Percentiles rank a stretch among this genome's conserved stretches.
These are phyloP conservation scores for Pestalotiopsis sp. DNA, from an alignment of 2,329 filamentous ascomycete species.

Conservation along the genomic window DNA sequence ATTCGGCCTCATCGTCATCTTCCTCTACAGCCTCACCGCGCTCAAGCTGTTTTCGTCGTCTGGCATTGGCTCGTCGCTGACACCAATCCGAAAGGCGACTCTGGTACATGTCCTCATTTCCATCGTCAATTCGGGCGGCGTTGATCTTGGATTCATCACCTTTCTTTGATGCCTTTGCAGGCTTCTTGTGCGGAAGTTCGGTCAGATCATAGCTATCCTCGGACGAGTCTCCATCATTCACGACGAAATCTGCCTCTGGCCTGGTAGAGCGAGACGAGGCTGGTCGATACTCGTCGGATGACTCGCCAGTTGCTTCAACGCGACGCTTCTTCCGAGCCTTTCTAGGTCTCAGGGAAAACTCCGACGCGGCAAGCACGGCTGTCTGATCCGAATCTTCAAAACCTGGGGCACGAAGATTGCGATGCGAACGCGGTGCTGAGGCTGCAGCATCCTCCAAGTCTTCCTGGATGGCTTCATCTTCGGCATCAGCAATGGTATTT, in stretches of 20 bases:
- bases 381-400: constrained; percentile 56
- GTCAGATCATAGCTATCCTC: constrained; percentile 42
- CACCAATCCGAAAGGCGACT: constrained; percentile 77
- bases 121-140: constrained; percentile 75
- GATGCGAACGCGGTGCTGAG: constrained; percentile 65
- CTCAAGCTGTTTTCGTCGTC: constrained; percentile 40
- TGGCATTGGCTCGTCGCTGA: constrained; percentile 60
- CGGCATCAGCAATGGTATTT: constrained; percentile 79
- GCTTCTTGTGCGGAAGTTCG: constrained; percentile 42
- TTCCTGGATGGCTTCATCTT: constrained; percentile 67
- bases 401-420: constrained; percentile 72
- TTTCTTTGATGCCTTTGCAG: constrained; percentile 39
- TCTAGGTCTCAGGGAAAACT: constrained; percentile 61
- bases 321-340: constrained; percentile 63
- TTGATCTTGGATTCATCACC: constrained; percentile 47
- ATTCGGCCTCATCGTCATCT: constrained; percentile 60
- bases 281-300: constrained; percentile 50
- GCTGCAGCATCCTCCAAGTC: constrained; percentile 46
- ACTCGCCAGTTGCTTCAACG: constrained; percentile 35
- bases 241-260: constrained; percentile 30
- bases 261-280: constrained; percentile 26
- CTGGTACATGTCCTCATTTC: constrained; percentile 82
- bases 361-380: constrained; percentile 42
- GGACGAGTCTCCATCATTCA: constrained; percentile 33
- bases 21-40: constrained; percentile 43